Percentiles rank a stretch among this genome's conserved stretches.
Conservation (phyloP, 2,329 filamentous ascomycete genomes). For the Zymoseptoria ardabiliae region DNA sequence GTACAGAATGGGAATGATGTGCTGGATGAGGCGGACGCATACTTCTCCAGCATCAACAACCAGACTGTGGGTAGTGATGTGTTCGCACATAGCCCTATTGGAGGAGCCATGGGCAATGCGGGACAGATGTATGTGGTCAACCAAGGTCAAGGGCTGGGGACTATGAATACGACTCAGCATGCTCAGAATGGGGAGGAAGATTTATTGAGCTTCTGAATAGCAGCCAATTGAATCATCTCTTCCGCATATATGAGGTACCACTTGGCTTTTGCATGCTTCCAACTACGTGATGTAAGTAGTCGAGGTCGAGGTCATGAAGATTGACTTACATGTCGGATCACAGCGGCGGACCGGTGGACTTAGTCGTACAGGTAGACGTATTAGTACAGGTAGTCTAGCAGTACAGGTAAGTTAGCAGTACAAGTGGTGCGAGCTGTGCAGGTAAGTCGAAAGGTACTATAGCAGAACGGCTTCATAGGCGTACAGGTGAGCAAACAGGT, state of each 20-base stretch:
- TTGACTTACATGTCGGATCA: no score
- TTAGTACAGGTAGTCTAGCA: no score
- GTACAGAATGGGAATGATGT: slow-evolving; percentile 17
- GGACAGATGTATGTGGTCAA: slow-evolving; percentile 61
- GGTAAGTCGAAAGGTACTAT: no score
- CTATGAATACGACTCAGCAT: slow-evolving; percentile 62
- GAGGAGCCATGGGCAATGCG: slow-evolving; percentile 31
- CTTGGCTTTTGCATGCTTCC: no score
- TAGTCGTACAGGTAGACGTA: no score
- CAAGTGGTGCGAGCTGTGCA: no score
- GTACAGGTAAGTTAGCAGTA: no score
- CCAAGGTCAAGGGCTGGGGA: slow-evolving; percentile 70
- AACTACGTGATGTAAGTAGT: no score
- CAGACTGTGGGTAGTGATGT: slow-evolving; percentile 49
- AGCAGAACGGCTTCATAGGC: no score
- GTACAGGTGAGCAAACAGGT: no score
- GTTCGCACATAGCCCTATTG: slow-evolving; percentile 30
- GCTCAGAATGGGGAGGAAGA: slow-evolving; percentile 42
- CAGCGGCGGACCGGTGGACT: no score
- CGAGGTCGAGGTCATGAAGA: no score
- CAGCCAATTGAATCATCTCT: neutral
- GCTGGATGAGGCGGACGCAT: slow-evolving; percentile 75
- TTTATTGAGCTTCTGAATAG: slow-evolving; percentile 27
- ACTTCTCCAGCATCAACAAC: slow-evolving; percentile 64
- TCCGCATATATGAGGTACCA: neutral